Evolutionary conservation across 352 stramenopile species (phyloP), one percentile per base, ranked within the genome.

Genomic region (Pilasporangium apinafurcum): DNA sequence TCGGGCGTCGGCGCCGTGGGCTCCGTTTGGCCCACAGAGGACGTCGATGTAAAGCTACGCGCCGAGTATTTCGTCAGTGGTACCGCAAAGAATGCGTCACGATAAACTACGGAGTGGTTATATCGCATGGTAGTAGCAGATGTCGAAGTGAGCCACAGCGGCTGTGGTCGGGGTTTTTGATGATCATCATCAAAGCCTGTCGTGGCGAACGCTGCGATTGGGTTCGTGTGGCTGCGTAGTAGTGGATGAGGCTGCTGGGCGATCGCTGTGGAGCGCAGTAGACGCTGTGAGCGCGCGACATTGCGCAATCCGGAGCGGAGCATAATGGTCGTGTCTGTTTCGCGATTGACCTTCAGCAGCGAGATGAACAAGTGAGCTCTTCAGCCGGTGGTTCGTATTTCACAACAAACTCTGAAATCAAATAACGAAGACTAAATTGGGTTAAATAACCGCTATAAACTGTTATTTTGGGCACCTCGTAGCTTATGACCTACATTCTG

Each of bases 21-120:
- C 27, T 12, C n/a, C 8, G 39, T 25, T 13, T 8, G 34, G 45
- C 1, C 48, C 57, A 17, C 42, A 26, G 67, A 76, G 3, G 68
- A 60, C 12, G 77, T 48, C 16, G 66, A 66, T 8, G 65, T 64
- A 51, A 81, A 85, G 35, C 55, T 51, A 35, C 75, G 75, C 28
- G 55, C 49, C 28, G 58, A 59, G 18, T 51, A 37, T 16, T 33
- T 48, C 21, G 39, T 40, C 16, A 60, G 35, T 25, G 59, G 48
- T 34, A 65, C 58, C 21, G 53, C 56, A 32, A 42, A 21, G 33
- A 35, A 44, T 37, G 46, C 47, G 22, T 60, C 52, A 22, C 52
- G 48, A 41, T 60, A 56, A 8, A 60, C 22, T 20, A 42, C 24
- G 20, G 39, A 16, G 32, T 28, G 38, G 22, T 50, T 48, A 18